These are phyloP conservation scores for Saccharomycopsis capsularis DNA, from an alignment of 805 yeast species.

Conservation along the genomic window DNA sequence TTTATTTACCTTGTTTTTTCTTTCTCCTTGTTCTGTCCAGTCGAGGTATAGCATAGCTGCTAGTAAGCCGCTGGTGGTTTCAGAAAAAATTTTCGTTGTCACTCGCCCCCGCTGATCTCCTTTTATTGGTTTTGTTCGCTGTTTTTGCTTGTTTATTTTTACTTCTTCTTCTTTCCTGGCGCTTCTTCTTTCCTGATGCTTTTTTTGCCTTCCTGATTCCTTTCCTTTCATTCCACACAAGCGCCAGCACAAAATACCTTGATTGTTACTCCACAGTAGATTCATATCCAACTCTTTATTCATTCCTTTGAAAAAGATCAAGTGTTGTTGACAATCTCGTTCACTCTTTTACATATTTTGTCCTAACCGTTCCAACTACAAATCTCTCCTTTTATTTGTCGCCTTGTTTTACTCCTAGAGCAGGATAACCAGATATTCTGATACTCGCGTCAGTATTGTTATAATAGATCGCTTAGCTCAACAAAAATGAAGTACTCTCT, in stretches of 20 bases:
- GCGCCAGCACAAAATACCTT: not conserved
- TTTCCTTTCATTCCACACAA: not conserved
- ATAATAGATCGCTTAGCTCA: not conserved
- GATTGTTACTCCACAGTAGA: not conserved
- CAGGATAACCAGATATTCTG: not conserved
- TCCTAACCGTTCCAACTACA: not conserved
- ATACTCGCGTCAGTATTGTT: no score
- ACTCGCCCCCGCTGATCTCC: no score
- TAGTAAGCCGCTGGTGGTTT: not conserved
- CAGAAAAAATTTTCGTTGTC: not conserved
- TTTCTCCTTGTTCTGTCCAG: not conserved
- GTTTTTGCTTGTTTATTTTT: no score
- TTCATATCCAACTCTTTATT: not conserved
- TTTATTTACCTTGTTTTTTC: no score
- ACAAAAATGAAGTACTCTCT: not conserved
- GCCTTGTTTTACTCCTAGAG: not conserved
- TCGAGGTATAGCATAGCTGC: not conserved
- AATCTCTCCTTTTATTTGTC: not conserved
- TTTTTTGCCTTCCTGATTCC: not conserved
- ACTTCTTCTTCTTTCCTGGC: no score
- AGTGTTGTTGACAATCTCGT: not conserved
- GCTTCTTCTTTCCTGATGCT: no score
- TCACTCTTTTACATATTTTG: not conserved
- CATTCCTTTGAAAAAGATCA: not conserved
- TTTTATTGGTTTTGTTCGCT: not conserved